Evolutionary conservation across 148 eudicot species (phyloP).

Genomic region (Fagopyrum tataricum): DNA sequence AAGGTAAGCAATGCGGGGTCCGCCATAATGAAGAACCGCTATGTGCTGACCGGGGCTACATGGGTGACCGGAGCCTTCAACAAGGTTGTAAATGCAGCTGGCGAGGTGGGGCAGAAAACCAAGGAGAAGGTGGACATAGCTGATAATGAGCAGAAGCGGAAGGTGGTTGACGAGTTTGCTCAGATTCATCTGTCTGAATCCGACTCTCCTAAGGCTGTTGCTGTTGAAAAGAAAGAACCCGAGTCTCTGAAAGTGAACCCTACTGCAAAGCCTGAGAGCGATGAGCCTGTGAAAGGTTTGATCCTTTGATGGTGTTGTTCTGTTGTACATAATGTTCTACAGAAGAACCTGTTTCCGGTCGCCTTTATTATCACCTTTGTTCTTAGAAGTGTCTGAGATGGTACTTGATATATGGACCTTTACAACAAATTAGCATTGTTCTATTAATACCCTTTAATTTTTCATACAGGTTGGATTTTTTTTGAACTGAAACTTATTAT

Average conservation of each 20-base stretch:
- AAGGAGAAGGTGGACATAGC: constrained; percentile 56
- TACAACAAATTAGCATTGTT: constrained; percentile 4
- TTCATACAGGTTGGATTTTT: not conserved
- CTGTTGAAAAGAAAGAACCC: constrained; percentile 6
- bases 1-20: constrained; percentile 79
- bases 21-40: constrained; percentile 90
- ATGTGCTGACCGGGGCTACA: constrained; percentile 66
- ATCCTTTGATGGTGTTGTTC: constrained; percentile 35
- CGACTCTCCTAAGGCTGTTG: constrained; percentile 45
- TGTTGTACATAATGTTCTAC: constrained; percentile 4
- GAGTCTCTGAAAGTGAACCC: constrained; percentile 29
- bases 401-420: not conserved
- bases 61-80: constrained; percentile 87
- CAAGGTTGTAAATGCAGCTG: constrained; percentile 79
- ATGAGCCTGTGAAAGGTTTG: constrained; percentile 52
- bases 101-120: constrained; percentile 85
- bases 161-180: constrained; percentile 67
- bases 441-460: not conserved
- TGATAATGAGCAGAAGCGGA: constrained; percentile 75
- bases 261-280: constrained; percentile 40
- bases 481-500: not conserved
- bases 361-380: constrained; percentile 8
- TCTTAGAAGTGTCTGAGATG: constrained; percentile 4
- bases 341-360: not conserved
- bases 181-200: constrained; percentile 71